phyloP scores from a whole-genome alignment of 345 rosid species.

The Sisymbrium irio region DNA sequence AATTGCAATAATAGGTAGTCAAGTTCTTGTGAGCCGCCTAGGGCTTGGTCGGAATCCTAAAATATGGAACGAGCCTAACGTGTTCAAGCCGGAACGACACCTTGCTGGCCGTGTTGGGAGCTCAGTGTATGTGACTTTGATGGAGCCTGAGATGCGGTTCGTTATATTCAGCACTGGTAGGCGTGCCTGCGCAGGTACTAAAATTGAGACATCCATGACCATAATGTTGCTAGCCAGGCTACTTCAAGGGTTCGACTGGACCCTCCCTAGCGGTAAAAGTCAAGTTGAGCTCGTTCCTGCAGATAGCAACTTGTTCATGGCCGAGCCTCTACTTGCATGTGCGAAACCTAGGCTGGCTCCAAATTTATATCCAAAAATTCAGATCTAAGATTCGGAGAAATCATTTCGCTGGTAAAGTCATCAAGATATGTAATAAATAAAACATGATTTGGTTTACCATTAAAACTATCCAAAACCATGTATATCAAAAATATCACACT shows the following conservation, averaged over 20 bases:
- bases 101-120: not conserved
- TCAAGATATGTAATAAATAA: no score
- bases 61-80: conserved; percentile 13
- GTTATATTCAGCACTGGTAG: conserved; percentile 44
- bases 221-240: conserved; percentile 51
- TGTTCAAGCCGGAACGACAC: conserved; percentile 37
- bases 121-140: not conserved
- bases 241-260: conserved; percentile 49
- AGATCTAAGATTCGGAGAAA: no score
- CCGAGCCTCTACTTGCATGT: conserved; percentile 29
- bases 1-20: conserved; percentile 18
- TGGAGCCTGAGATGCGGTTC: conserved; percentile 37
- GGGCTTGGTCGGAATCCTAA: conserved; percentile 24
- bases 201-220: conserved; percentile 42
- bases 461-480: no score
- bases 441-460: no score
- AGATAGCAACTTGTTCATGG: not conserved
- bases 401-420: no score
- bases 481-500: no score
- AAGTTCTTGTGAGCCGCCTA: conserved; percentile 23
- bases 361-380: conserved; percentile 10
- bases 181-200: conserved; percentile 37
- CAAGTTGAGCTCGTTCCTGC: conserved; percentile 27
- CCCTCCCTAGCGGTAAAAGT: not conserved
- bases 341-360: conserved; percentile 34